Percentiles rank a stretch among this genome's conserved stretches.
Conservation (phyloP, 2,329 filamentous ascomycete genomes). For the Paramyrothecium roridum region DNA sequence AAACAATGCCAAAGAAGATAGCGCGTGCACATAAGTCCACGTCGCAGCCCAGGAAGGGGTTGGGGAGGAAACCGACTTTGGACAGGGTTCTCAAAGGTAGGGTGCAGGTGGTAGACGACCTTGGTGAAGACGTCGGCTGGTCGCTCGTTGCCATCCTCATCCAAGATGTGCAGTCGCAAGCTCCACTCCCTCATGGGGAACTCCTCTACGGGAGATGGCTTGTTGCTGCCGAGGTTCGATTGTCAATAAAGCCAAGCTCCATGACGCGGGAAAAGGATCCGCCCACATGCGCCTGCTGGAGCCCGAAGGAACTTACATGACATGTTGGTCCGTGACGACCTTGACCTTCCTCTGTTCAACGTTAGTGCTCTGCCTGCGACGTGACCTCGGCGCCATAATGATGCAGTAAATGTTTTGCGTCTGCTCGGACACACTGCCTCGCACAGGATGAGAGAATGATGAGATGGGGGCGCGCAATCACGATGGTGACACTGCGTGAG, state of each 20-base stretch:
- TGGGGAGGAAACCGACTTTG: constrained; percentile 66
- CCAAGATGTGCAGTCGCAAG: constrained; percentile 79
- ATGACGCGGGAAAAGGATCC: constrained; percentile 1
- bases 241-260: constrained; percentile 10
- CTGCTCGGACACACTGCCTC: neutral
- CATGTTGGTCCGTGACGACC: constrained; percentile 86
- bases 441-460: neutral
- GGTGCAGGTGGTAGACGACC: constrained; percentile 88
- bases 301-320: constrained; percentile 63
- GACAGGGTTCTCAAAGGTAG: constrained; percentile 81
- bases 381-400: neutral
- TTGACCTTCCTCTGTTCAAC: constrained; percentile 77
- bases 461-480: neutral
- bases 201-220: constrained; percentile 76
- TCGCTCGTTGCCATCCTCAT: constrained; percentile 81
- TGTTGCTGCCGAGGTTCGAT: constrained; percentile 54
- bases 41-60: neutral
- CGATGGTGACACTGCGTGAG: too few species aligned
- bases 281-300: neutral
- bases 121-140: constrained; percentile 86
- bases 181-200: constrained; percentile 94
- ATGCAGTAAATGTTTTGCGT: neutral
- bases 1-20: neutral
- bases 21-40: neutral
- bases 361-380: constrained; percentile 19